Evolutionary conservation across 768 basidiomycete genomes (phyloP).

Genomic region (Melanogaster broomeanus): DNA sequence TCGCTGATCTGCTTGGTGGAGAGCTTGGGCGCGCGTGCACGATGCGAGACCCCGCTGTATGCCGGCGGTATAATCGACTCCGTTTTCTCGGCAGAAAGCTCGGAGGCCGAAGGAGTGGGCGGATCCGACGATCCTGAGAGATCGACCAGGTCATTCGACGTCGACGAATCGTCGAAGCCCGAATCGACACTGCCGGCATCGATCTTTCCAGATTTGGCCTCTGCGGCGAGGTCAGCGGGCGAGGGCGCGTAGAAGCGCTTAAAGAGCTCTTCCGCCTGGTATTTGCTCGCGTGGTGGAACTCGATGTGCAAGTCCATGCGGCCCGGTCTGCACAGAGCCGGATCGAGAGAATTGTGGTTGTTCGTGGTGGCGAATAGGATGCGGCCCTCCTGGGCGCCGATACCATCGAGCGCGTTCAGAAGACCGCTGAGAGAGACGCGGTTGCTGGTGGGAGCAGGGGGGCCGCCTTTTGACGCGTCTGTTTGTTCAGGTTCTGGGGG

Average conservation of each 20-base stretch:
- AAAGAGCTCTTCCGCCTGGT: slow-evolving; percentile 68
- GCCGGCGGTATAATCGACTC: slow-evolving; percentile 2
- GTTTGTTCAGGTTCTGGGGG: slow-evolving; percentile 7
- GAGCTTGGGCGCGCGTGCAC: slow-evolving; percentile 41
- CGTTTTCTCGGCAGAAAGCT: slow-evolving; percentile 20
- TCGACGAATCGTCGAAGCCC: background rate
- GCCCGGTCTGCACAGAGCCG: slow-evolving; percentile 75
- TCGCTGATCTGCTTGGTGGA: slow-evolving; percentile 37
- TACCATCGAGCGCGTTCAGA: slow-evolving; percentile 78
- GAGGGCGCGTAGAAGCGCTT: slow-evolving; percentile 63
- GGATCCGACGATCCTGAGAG: slow-evolving; percentile 5
- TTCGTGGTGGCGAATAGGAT: slow-evolving; percentile 81
- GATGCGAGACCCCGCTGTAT: slow-evolving; percentile 28
- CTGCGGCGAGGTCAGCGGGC: background rate
- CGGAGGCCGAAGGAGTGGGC: background rate
- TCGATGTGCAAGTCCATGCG: slow-evolving; percentile 81
- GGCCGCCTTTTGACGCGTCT: slow-evolving; percentile 11
- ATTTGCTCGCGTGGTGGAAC: slow-evolving; percentile 71
- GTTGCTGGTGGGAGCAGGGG: slow-evolving; percentile 16
- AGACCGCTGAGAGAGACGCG: slow-evolving; percentile 72
- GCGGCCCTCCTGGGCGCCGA: slow-evolving; percentile 81
- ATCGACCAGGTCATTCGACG: slow-evolving; percentile 20
- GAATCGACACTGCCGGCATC: background rate
- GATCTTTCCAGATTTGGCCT: background rate
- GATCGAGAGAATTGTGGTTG: slow-evolving; percentile 66